A percentile compares a stretch with the other conserved stretches of the same genome.
These are phyloP conservation scores for Persicaria maculosa DNA, from an alignment of 148 eudicot species.

Conservation along the genomic window DNA sequence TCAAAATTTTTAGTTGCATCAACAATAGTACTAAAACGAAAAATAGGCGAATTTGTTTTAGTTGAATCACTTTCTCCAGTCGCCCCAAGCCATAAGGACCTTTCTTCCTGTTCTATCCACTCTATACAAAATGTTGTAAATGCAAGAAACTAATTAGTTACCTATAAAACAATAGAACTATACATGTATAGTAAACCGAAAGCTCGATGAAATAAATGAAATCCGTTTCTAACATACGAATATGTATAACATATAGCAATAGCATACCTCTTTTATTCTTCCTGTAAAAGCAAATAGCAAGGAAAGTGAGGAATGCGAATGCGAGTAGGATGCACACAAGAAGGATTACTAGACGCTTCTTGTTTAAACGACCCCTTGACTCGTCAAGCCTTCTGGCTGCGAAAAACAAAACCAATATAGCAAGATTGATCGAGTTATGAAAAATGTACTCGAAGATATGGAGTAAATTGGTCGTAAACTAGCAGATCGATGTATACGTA, in stretches of 20 bases:
- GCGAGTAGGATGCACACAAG: neutral
- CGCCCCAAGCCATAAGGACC: conserved; percentile 3
- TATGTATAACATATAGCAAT: too few species aligned
- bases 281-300: neutral
- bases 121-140: neutral
- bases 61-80: neutral
- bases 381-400: conserved; percentile 2
- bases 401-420: neutral
- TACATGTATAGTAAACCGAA: neutral
- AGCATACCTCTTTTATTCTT: conserved; percentile 9
- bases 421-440: neutral
- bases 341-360: conserved; percentile 5
- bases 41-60: neutral
- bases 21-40: conserved; percentile 1
- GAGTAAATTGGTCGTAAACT: too few species aligned
- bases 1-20: neutral
- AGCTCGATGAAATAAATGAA: too few species aligned
- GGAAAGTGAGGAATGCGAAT: neutral
- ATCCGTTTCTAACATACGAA: too few species aligned
- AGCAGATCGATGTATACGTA: too few species aligned
- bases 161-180: neutral
- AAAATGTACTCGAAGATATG: neutral
- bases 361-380: neutral
- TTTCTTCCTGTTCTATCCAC: neutral
- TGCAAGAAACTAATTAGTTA: neutral